Evolutionary conservation across 1,284 basidiomycete species (phyloP), one percentile per base, ranked within the genome.

Genomic region (Malassezia cuniculi): DNA sequence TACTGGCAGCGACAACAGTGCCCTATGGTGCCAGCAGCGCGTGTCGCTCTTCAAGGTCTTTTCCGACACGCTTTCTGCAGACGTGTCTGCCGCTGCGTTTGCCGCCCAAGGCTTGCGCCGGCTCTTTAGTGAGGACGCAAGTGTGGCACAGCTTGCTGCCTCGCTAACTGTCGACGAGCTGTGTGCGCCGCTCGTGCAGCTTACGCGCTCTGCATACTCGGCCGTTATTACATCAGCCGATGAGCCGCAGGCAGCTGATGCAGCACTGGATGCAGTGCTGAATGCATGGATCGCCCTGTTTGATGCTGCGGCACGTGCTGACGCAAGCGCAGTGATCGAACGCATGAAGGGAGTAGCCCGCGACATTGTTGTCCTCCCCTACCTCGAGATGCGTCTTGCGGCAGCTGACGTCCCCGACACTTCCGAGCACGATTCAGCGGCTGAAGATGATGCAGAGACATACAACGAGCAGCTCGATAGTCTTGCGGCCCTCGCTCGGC

Each of bases 381-480:
- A 64, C 43, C 42, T 58, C 25, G 41, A 40, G 0, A 53, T 50
- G 1, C 52, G 61, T 6, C 47, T 60, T 10, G 39, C 52, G 27
- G 52, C 52, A 11, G 55, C 57, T 11, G 34, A 36, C 5, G 30
- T 43, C 9, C 19, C 20, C 10, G 45, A 46, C 34, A 41, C 40
- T 20, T 36, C 43, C 17, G 51, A 55, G 34, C 30, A 42, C 15
- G 55, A 52, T 27, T 52, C 54, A 16, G 51, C 42, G 29, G 16
- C 47, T 5, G 38, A 42, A 20, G 48, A 52, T 32, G 61, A 64
- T 36, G 50, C 47, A 3, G 57, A 60, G 12, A 17, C 49, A 27
- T 62, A 57, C 28, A 55, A 52, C 11, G 59, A 60, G 11, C 54
- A 61, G 33, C 48, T 62, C 22, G 50, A 51, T 30, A 48, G 44